Evolutionary conservation across 192 early-diverging fungal genomes (phyloP).

Genomic region (Chytriomyces sp.): DNA sequence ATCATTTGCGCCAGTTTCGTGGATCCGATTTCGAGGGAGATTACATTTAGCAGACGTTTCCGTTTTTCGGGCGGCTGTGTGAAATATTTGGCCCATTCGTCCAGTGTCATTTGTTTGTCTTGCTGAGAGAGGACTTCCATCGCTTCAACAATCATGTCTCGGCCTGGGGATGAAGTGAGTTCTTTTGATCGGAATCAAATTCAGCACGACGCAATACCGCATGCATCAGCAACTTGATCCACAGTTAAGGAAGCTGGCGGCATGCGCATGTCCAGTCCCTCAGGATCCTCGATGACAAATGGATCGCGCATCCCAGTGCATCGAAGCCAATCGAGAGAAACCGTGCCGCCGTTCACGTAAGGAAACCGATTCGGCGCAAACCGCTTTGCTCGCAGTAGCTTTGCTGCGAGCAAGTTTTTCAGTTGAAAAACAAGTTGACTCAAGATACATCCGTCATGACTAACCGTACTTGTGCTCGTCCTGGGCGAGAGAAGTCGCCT

Average conservation of each 20-base stretch:
- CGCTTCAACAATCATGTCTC: conserved; percentile 69
- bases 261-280: conserved; percentile 84
- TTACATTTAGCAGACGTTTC: conserved; percentile 80
- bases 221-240: conserved; percentile 50
- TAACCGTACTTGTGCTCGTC: conserved; percentile 76
- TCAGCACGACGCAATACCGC: conserved; percentile 22
- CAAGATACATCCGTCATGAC: too few relatives aligned
- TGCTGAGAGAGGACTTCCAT: conserved; percentile 39
- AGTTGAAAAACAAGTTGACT: too few relatives aligned
- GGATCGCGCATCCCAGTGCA: conserved; percentile 72
- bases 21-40: conserved; percentile 83
- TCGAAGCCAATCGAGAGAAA: conserved; percentile 72
- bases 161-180: neutral
- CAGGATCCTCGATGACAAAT: conserved; percentile 69
- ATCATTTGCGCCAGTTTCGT: conserved; percentile 71
- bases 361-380: conserved; percentile 74
- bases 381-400: conserved; percentile 69
- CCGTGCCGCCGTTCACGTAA: conserved; percentile 63
- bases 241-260: conserved; percentile 67
- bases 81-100: conserved; percentile 85
- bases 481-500: conserved; percentile 65
- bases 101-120: conserved; percentile 70
- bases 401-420: conserved; percentile 30
- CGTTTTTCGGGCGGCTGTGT: conserved; percentile 58
- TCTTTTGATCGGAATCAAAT: too few relatives aligned